Base-by-base conservation (phyloP, 345 rosid species). In the Firmiana major region DNA sequence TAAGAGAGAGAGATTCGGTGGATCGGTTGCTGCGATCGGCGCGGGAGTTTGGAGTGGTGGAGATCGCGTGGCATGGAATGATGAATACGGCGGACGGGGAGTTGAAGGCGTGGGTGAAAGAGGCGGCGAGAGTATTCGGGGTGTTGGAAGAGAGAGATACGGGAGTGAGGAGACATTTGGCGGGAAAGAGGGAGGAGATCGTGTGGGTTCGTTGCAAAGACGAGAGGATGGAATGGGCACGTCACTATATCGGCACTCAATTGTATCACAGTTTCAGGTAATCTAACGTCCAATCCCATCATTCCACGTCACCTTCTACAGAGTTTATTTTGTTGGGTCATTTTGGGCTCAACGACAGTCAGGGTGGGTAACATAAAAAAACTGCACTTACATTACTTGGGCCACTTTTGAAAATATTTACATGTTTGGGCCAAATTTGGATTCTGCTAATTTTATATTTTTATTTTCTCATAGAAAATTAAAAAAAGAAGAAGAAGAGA, bases 241-340 rank as follows among this genome's bases (percentile, higher is more conserved):
- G 88, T 38, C 84, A 83, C 63, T 84, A 86, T 31, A 83, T 87
- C 82, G 89, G 87, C 34, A 68, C 86, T 4, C 83, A 82, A 69
- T 46, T 83, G 36, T 85, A 81, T 54, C 88, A 77, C 28, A 78
- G 80, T 57, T 87, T 91, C 79, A 86, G 93, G 96, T 89, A 84
- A 58, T 38, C 6, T 2, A 38, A 38, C 40, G 40, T 38, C 40
- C 40, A 3, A 3, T 38, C 40, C 40, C 6, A 5, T 38, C 46
- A 45, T 40, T 31, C 46, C 40, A 36, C 40, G 68, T 45, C 68
- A 63, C 11, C 6, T 36, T 17, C 46, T 19, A 8, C 24, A 19
- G 24, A 3, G 4, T 49, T 49, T 15, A 17, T 51, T 54, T n/a
- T 19, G 24, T 54, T 54, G 21, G 58, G 58, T 36, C 28, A 8